phyloP scores from a whole-genome alignment of 2,329 filamentous ascomycete species.

The Pyrenophora seminiperda region DNA sequence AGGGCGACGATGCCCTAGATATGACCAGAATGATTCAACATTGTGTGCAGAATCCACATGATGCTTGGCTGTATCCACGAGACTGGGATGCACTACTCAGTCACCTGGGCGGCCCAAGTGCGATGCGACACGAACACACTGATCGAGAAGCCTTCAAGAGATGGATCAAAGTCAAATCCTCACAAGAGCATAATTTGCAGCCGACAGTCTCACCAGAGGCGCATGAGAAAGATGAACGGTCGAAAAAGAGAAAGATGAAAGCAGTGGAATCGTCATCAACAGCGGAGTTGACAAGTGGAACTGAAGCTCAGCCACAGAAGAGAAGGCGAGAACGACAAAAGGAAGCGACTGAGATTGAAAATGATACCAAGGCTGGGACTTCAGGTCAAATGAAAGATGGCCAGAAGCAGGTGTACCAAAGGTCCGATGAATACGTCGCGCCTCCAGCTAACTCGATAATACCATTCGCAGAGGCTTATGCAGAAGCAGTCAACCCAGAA shows the following conservation, averaged over 20 bases:
- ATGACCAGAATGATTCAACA: conserved; percentile 33
- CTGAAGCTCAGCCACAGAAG: neutral
- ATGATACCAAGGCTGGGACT: neutral
- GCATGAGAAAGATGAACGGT: neutral
- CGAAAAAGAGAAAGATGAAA: neutral
- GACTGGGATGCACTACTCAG: conserved; percentile 24
- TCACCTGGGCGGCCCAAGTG: conserved; percentile 14
- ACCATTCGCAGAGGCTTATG: neutral
- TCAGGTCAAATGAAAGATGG: neutral
- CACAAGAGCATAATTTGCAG: neutral
- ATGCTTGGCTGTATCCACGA: conserved; percentile 28
- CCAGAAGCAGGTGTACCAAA: neutral
- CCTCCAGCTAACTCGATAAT: neutral
- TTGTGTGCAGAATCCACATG: conserved; percentile 16
- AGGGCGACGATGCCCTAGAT: conserved; percentile 29
- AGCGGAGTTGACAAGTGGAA: neutral
- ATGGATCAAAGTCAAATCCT: conserved; percentile 4
- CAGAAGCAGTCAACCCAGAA: neutral
- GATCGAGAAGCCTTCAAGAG: conserved; percentile 18
- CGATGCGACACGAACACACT: conserved; percentile 7
- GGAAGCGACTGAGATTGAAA: neutral
- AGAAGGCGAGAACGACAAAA: neutral
- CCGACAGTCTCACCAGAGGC: neutral
- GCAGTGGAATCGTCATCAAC: neutral
- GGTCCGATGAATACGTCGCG: conserved; percentile 10